Conservation (phyloP, 1,139 yeast species). For the Magnusiomyces paraingens region DNA sequence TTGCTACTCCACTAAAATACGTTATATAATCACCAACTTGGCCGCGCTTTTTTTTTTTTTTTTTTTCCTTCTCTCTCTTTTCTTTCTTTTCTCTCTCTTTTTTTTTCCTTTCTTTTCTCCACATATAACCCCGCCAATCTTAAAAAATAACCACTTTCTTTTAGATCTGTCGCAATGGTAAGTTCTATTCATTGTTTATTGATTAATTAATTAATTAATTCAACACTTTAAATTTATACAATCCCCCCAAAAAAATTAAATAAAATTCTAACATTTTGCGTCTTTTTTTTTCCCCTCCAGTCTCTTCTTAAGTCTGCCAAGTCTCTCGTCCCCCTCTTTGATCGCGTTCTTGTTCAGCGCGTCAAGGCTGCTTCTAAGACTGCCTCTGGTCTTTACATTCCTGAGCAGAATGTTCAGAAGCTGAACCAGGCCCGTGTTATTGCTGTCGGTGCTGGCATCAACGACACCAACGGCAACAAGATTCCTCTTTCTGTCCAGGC, state of each 20-base stretch:
- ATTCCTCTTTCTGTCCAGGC: constrained; percentile 68
- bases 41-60: not conserved
- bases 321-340: constrained; percentile 84
- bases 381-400: constrained; percentile 89
- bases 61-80: not conserved
- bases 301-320: constrained; percentile 75
- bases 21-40: not conserved
- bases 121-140: not conserved
- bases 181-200: not conserved
- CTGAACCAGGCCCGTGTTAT: constrained; percentile 64
- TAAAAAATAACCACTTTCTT: not conserved
- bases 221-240: too few species aligned
- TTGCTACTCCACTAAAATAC: too few species aligned
- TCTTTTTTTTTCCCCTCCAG: not conserved
- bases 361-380: constrained; percentile 88
- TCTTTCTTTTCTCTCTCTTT: not conserved
- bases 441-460: constrained; percentile 79
- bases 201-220: too few species aligned
- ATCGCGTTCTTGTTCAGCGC: constrained; percentile 93
- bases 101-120: not conserved
- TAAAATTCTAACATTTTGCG: not conserved
- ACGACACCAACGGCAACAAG: constrained; percentile 52
- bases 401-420: constrained; percentile 94
- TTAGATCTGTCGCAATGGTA: constrained; percentile 1
- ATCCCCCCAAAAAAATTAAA: too few species aligned